phyloP scores from a whole-genome alignment of 2,329 filamentous ascomycete genomes.

The Paracorniculantispora psalliotae region DNA sequence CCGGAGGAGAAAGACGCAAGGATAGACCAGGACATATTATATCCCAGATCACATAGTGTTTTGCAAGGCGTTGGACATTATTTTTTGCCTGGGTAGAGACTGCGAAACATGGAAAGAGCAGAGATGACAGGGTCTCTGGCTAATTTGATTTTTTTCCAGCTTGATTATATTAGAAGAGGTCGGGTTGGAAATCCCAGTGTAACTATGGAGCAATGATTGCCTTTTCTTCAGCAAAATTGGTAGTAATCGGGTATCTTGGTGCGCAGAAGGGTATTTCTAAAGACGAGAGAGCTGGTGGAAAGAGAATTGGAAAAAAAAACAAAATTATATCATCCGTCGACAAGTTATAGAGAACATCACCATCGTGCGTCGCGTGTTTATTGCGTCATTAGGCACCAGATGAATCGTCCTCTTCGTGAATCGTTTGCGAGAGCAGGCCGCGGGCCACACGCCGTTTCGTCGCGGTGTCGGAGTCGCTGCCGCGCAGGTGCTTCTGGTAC shows the following conservation, averaged over 20 bases:
- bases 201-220: background rate
- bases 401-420: slow-evolving; percentile 66
- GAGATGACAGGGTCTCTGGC: background rate
- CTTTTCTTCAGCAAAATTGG: background rate
- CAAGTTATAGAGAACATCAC: background rate
- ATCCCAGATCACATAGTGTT: background rate
- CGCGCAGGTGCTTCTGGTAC: slow-evolving; percentile 5
- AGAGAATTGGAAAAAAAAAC: background rate
- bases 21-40: background rate
- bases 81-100: background rate
- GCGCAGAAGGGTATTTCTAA: background rate
- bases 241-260: slow-evolving; percentile 2
- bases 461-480: slow-evolving; percentile 31
- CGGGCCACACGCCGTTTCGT: slow-evolving; percentile 37
- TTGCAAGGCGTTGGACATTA: slow-evolving; percentile 2
- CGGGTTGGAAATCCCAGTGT: background rate
- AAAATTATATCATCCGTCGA: background rate
- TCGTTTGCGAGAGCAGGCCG: slow-evolving; percentile 59
- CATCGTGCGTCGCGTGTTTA: too few species aligned
- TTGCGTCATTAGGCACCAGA: slow-evolving; percentile 34
- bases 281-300: background rate
- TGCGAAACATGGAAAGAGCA: background rate
- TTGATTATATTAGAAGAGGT: background rate
- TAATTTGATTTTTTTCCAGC: background rate
- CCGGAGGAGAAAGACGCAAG: background rate